Base-by-base conservation (phyloP, 179 eudicot species). In the Gypsophila paniculata region DNA sequence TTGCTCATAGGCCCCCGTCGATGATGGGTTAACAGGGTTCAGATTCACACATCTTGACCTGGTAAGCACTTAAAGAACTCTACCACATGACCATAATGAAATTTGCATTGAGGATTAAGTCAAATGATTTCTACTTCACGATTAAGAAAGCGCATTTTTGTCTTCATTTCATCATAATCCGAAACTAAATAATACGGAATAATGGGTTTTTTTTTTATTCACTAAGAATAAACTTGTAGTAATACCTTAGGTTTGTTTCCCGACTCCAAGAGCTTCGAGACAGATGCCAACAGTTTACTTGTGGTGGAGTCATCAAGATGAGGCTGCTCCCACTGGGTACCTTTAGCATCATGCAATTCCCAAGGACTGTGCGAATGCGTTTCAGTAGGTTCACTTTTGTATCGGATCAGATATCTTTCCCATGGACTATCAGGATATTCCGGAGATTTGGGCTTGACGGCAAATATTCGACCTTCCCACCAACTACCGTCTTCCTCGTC, bases 381-480 rank as follows among this genome's bases (percentile, higher is more conserved):
- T 76, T 85, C 91, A 11, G 80, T 74, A 11, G 91, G 91, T 69
- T 89, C 93, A 81, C 85, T 87, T 74, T 82, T 90, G 80, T 94
- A 94, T 51, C 77, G 85, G 48, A 94, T 84, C 34, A 36, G 63
- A 76, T 80, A 92, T 79, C 80, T 86, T 73, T 94, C 99, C 99
- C 99, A 94, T 5, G 99, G 99, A 74, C 97, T 91, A 69, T 90
- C 93, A 3, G 96, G 96, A 76, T 83, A 94, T n/a, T 90, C 95
- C 12, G 42, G 74, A 70, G 87, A 87, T 81, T 90, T 91, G 63
- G 94, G 79, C 77, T 82, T 87, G 70, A 88, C 89, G 48, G 70
- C 73, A 68, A 77, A 53, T 10, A 94, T 82, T 63, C 97, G 80
- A 61, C 99, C 99, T 61, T 87, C 89, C 99, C 99, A 94, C 99